Evolutionary conservation across 345 rosid species (phyloP).

Genomic region (Hypericum androsaemum): DNA sequence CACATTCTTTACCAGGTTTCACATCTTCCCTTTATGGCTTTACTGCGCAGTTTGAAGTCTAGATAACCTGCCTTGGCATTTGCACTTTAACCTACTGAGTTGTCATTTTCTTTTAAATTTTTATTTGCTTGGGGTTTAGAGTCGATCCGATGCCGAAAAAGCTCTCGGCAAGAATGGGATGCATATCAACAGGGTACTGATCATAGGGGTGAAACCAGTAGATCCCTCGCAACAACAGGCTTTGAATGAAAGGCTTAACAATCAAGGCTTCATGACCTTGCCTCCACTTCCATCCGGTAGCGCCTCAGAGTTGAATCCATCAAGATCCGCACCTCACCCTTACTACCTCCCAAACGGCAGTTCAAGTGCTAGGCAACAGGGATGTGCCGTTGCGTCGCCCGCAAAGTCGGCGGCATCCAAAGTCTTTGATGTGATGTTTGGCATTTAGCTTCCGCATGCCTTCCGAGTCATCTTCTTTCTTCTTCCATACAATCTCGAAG

Average conservation of each 20-base stretch:
- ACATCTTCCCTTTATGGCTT: conserved; percentile 8
- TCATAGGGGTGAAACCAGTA: conserved; percentile 83
- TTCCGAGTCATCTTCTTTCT: too few relatives aligned
- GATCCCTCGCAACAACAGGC: conserved; percentile 71
- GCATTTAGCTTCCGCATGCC: too few relatives aligned
- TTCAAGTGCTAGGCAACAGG: conserved; percentile 52
- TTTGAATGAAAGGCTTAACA: conserved; percentile 58
- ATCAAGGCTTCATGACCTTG: conserved; percentile 81
- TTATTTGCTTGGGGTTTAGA: conserved; percentile 39
- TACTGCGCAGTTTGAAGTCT: background rate
- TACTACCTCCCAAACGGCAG: too few relatives aligned
- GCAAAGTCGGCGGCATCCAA: conserved; percentile 71
- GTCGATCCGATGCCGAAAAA: conserved; percentile 78
- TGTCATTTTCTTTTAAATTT: background rate
- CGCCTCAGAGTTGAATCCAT: too few relatives aligned
- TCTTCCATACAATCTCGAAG: too few relatives aligned
- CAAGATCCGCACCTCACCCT: too few relatives aligned
- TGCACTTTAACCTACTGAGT: too few relatives aligned
- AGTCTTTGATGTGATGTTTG: conserved; percentile 68
- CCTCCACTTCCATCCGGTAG: too few relatives aligned
- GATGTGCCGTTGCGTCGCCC: conserved; percentile 71
- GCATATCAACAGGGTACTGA: conserved; percentile 73
- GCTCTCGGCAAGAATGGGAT: conserved; percentile 79
- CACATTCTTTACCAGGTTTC: conserved; percentile 82
- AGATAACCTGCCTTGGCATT: too few relatives aligned